These are phyloP conservation scores for Eucalyptus marginata DNA, from an alignment of 345 rosid genomes.

Conservation along the genomic window DNA sequence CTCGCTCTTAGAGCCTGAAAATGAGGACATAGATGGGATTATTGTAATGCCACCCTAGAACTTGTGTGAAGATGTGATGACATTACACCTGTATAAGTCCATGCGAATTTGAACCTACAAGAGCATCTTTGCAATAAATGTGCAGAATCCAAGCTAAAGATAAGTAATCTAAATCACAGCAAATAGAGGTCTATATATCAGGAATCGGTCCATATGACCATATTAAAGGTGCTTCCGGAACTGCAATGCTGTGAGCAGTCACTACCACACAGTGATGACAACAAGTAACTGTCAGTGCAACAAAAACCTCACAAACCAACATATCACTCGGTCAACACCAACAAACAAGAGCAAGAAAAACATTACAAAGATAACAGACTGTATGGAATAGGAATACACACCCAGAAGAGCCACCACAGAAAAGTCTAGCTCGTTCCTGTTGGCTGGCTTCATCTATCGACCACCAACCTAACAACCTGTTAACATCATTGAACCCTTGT, in stretches of 20 bases:
- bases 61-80: neutral
- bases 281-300: neutral
- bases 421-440: constrained; percentile 84
- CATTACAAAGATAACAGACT: neutral
- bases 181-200: neutral
- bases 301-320: neutral
- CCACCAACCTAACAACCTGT: constrained; percentile 95
- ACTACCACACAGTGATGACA: neutral
- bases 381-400: constrained; percentile 2
- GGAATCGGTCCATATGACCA: neutral
- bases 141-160: neutral
- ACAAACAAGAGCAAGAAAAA: neutral
- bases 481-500: neutral
- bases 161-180: neutral
- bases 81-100: neutral
- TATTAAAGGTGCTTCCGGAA: neutral
- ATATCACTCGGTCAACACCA: neutral
- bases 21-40: neutral
- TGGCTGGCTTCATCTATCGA: constrained; percentile 92
- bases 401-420: constrained; percentile 51
- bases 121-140: neutral
- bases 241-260: neutral
- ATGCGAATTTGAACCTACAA: neutral
- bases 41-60: neutral
- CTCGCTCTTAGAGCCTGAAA: neutral